Evolutionary conservation across 192 early-diverging fungal species (phyloP), one percentile per base, ranked within the genome.

Genomic region (Pilobolus umbonatus): DNA sequence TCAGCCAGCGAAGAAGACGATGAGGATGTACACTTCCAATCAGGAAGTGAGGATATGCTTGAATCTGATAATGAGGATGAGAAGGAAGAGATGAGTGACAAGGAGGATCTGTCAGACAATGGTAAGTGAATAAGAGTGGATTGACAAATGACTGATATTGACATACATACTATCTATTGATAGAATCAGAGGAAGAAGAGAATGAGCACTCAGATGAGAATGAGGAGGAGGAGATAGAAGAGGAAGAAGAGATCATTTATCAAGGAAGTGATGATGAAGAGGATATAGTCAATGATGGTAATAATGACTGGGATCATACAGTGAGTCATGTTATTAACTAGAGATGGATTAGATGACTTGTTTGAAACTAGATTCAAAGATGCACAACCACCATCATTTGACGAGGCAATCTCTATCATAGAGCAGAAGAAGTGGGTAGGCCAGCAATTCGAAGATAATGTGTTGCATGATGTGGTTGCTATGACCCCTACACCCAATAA

Each of bases 381-480:
- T 57, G 51, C 60, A 19, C 62, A 68, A 25, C 45, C 70, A 1
- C 43, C 30, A 6, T 14, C 47, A 5, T 66, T 80, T n/a, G 62
- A 60, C 5, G 53, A 59, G 29, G 42, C 39, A 30, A 62, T 73
- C 24, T 45, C 73, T 5, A 32, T 49, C 4, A 63, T 74, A 24
- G 70, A 75, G 43, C 38, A 62, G 17, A 78, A 76, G 51, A 63
- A 60, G 24, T 80, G 79, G 79, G 51, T 46, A 17, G 9, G 57
- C 3, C 17, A 58, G 12, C 43, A 17, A 14, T 51, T 36, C 10
- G 56, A 76, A 44, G 70, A 78, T 32, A 34, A 61, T 2, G 19
- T 48, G 31, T 65, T 80, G 35, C 44, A 68, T 1, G 56, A 55
- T 25, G 71, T 80, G 0, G 44, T 59, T 5, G 36, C 43, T 22